Base-by-base conservation (phyloP, 805 yeast genomes). In the Nakazawaea wickerhamii region DNA sequence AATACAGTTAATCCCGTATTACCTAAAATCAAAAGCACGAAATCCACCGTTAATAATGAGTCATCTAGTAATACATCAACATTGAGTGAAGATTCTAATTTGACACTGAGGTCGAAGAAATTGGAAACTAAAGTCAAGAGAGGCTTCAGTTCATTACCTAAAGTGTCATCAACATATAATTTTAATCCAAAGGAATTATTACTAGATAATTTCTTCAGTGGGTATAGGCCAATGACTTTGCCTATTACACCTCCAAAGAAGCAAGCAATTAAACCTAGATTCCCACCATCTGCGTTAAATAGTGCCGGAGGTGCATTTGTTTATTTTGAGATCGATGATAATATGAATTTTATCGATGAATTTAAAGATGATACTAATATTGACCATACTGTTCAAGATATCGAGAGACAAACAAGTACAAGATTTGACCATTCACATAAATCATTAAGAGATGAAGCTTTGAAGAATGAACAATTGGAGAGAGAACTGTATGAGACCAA, bases 111-210 rank as follows among this genome's bases (percentile, higher is more conserved):
- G 38, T 26, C 19, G 13, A 49, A 45, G 33, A 30, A 18, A 8
- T 2, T 14, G 2, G 28, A 38, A 5, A 19, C 13, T 4, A 48
- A 46, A 15, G 48, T 51, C 4, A 55, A 49, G 38, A 55, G 52
- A 40, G 68, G 68, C 0, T 63, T 63, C 45, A 61, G 58, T 30
- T 54, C 58, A 4, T 48, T 63, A n/a, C 50, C 55, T 2, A 62
- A 59, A 41, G 66, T 63, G 9, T 64, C 67, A 14, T 55, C 56
- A 19, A 60, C 65, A 1, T 48, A 55, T 31, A 53, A 54, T 15
- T 43, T 62, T 14, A 60, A 53, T 25, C 61, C 67, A 7, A 59
- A 55, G 33, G 65, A 61, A 20, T 50, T 63, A 8, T 40, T 63
- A 23, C 40, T 63, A 19, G 67, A 63, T 45, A 54, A 49, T n/a